Percentiles rank a stretch among this genome's conserved stretches.
Evolutionary conservation across 257 asterid species (phyloP).

Genomic region (Scutellaria baicalensis): DNA sequence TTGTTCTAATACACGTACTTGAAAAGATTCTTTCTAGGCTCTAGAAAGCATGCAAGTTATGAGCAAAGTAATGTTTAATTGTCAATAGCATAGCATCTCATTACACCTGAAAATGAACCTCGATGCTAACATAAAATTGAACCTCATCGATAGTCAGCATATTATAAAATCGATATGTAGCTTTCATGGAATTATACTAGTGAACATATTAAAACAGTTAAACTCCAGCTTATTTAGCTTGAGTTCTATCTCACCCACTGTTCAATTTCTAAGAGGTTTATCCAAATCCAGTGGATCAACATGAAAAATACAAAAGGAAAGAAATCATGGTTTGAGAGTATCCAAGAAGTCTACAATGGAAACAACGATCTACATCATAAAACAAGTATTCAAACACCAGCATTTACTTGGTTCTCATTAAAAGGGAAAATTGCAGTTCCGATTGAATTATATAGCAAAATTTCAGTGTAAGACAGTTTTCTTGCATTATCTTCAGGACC

Average conservation of each 20-base stretch:
- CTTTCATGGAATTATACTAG: background rate
- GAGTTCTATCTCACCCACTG: background rate
- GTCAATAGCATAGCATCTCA: background rate
- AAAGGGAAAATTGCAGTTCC: background rate
- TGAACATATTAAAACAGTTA: background rate
- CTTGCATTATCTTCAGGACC: slow-evolving; percentile 1
- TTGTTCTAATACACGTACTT: background rate
- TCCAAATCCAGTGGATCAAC: slow-evolving; percentile 12
- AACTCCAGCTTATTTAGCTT: background rate
- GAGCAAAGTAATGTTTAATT: background rate
- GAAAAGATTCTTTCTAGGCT: background rate
- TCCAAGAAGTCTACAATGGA: background rate
- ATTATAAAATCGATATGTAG: background rate
- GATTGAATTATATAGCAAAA: background rate
- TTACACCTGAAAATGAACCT: background rate
- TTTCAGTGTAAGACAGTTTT: background rate
- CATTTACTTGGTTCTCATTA: background rate
- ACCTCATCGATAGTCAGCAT: background rate
- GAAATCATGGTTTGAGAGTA: background rate
- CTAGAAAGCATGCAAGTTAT: background rate
- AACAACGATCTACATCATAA: background rate
- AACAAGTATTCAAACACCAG: slow-evolving; percentile 1
- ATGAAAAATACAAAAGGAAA: background rate
- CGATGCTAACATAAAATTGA: background rate
- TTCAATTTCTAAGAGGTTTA: background rate